Conservation (phyloP, 495 filamentous ascomycete species). For the Stereocaulon alpinum region DNA sequence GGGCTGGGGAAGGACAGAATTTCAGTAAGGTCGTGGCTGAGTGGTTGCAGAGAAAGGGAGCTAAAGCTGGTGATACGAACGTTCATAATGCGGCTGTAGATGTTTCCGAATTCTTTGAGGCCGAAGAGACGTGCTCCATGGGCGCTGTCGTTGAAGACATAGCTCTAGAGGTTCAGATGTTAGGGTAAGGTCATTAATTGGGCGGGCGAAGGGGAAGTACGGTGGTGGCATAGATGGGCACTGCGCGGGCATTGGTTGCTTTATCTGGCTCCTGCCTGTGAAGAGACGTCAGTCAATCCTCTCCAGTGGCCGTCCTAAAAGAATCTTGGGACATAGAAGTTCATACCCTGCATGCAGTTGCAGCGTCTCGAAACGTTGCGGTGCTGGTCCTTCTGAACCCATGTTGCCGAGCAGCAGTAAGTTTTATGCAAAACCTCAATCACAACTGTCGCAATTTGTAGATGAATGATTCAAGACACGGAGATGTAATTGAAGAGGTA, state of each 20-base stretch:
- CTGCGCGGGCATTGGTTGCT: conserved; percentile 81
- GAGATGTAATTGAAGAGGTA: not conserved
- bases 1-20: conserved; percentile 43
- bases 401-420: not conserved
- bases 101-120: conserved; percentile 97
- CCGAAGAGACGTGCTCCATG: conserved; percentile 94
- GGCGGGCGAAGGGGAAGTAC: conserved; percentile 35
- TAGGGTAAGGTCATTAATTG: not conserved
- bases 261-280: conserved; percentile 71
- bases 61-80: conserved; percentile 26
- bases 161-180: conserved; percentile 48
- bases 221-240: conserved; percentile 92
- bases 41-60: not conserved
- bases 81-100: conserved; percentile 98
- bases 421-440: not conserved
- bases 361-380: conserved; percentile 70
- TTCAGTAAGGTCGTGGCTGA: not conserved
- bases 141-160: conserved; percentile 89
- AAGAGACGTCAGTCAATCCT: conserved; percentile 16
- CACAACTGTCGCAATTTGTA: not conserved
- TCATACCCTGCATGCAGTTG: conserved; percentile 90
- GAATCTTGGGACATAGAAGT: not conserved
- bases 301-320: not conserved
- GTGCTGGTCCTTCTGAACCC: conserved; percentile 11
- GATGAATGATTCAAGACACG: too few relatives aligned